These are phyloP conservation scores for Globisporangium echinulatum DNA, from an alignment of 352 stramenopile genomes.

Conservation along the genomic window DNA sequence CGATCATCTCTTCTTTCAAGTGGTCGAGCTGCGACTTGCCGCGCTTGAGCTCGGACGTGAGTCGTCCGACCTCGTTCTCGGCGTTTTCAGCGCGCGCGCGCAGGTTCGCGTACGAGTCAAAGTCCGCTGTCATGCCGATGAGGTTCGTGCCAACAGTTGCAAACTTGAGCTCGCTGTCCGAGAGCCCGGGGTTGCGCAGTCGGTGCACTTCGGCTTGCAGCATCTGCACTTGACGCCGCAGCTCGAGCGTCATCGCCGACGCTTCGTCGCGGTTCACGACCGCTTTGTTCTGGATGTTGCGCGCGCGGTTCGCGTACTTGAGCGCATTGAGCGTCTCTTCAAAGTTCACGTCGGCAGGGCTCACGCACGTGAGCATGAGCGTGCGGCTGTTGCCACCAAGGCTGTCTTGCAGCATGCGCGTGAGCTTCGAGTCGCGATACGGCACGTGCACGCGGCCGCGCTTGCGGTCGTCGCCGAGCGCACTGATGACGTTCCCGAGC, in stretches of 20 bases:
- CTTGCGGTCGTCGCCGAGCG: conserved; percentile 89
- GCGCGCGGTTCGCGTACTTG: conserved; percentile 88
- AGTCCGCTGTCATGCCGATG: conserved; percentile 62
- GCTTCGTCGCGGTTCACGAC: conserved; percentile 82
- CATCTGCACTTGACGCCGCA: conserved; percentile 73
- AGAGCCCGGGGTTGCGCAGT: conserved; percentile 72
- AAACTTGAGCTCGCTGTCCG: conserved; percentile 73
- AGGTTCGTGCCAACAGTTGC: conserved; percentile 48
- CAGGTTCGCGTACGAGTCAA: conserved; percentile 72
- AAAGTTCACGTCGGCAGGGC: conserved; percentile 87
- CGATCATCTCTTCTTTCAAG: conserved; percentile 85
- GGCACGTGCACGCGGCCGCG: conserved; percentile 89
- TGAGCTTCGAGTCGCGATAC: conserved; percentile 94
- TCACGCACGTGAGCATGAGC: conserved; percentile 91
- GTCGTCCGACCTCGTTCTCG: conserved; percentile 67
- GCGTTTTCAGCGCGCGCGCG: conserved; percentile 68
- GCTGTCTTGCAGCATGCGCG: conserved; percentile 90
- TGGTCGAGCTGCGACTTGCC: conserved; percentile 70
- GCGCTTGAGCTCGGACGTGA: conserved; percentile 74
- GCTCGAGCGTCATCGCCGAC: conserved; percentile 62
- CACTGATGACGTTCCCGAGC: conserved; percentile 97
- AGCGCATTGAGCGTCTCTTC: conserved; percentile 90
- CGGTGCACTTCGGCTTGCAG: conserved; percentile 80
- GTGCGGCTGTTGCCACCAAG: conserved; percentile 90
- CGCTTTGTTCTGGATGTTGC: conserved; percentile 89